Percentiles rank a stretch among this genome's conserved stretches.
Evolutionary conservation across 768 basidiomycete genomes (phyloP).

Genomic region (Punctularia strigosozonata): DNA sequence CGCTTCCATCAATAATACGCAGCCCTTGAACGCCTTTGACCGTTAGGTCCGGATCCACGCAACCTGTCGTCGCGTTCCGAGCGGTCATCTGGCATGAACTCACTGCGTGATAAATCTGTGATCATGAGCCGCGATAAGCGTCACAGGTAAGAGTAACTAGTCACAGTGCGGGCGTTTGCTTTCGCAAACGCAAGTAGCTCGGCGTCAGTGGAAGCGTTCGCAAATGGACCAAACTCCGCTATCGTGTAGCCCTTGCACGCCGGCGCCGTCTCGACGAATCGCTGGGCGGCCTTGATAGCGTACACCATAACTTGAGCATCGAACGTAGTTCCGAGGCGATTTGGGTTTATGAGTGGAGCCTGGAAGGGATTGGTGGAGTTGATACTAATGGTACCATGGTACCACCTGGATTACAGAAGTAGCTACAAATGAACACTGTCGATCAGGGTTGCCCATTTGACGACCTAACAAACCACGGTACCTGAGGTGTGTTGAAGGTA

Average conservation of each 20-base stretch:
- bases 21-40: slow-evolving; percentile 8
- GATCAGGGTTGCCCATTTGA: no score
- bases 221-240: slow-evolving; percentile 6
- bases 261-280: slow-evolving; percentile 16
- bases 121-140: no score
- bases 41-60: slow-evolving; percentile 8
- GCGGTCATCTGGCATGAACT: slow-evolving; percentile 1
- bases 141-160: no score
- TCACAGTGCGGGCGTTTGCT: neutral
- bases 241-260: slow-evolving; percentile 19
- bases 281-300: slow-evolving; percentile 13
- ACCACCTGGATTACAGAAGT: no score
- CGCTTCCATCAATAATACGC: slow-evolving; percentile 7
- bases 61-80: neutral
- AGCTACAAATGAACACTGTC: no score
- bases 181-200: slow-evolving; percentile 4
- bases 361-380: slow-evolving; percentile 33
- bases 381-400: slow-evolving; percentile 21
- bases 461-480: no score
- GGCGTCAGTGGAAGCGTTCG: slow-evolving; percentile 7
- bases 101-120: slow-evolving; percentile 6
- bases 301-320: slow-evolving; percentile 20
- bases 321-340: slow-evolving; percentile 23
- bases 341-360: slow-evolving; percentile 37
- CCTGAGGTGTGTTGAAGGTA: neutral